Conservation (phyloP, 257 asterid species). For the Oldenlandia corymbosa region DNA sequence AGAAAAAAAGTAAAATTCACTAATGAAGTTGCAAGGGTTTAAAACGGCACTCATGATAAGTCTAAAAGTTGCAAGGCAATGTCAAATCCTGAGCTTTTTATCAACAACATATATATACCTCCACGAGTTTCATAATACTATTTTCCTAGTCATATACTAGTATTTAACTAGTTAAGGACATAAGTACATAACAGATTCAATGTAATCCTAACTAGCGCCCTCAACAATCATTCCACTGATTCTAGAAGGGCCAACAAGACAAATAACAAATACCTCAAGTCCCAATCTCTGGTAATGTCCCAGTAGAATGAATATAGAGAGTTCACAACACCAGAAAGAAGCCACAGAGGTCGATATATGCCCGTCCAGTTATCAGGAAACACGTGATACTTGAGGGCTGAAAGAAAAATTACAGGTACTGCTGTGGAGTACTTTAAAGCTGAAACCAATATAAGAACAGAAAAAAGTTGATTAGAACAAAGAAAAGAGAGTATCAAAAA, state of each 20-base stretch:
- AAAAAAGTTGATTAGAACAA: background rate
- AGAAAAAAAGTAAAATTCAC: slow-evolving; percentile 6
- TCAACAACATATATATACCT: background rate
- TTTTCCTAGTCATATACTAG: too few relatives aligned
- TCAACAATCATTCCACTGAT: background rate
- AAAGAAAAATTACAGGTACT: slow-evolving; percentile 85
- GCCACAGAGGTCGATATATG: slow-evolving; percentile 87
- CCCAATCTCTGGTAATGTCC: slow-evolving; percentile 96
- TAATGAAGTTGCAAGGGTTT: background rate
- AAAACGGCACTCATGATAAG: background rate
- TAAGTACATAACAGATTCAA: too few relatives aligned
- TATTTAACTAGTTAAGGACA: too few relatives aligned
- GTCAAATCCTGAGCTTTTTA: background rate
- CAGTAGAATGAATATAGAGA: slow-evolving; percentile 92
- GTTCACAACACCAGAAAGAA: slow-evolving; percentile 74
- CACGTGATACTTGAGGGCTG: slow-evolving; percentile 94
- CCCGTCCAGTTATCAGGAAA: slow-evolving; percentile 69
- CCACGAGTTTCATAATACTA: background rate
- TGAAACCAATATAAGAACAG: slow-evolving; percentile 32
- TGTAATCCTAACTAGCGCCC: too few relatives aligned
- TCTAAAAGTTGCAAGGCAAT: background rate
- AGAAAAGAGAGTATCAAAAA: too few relatives aligned
- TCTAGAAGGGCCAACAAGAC: slow-evolving; percentile 1
- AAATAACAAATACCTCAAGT: slow-evolving; percentile 57
- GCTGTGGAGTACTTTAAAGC: slow-evolving; percentile 94